Conservation (phyloP, 2,329 filamentous ascomycete species). For the Westerdykella ornata region DNA sequence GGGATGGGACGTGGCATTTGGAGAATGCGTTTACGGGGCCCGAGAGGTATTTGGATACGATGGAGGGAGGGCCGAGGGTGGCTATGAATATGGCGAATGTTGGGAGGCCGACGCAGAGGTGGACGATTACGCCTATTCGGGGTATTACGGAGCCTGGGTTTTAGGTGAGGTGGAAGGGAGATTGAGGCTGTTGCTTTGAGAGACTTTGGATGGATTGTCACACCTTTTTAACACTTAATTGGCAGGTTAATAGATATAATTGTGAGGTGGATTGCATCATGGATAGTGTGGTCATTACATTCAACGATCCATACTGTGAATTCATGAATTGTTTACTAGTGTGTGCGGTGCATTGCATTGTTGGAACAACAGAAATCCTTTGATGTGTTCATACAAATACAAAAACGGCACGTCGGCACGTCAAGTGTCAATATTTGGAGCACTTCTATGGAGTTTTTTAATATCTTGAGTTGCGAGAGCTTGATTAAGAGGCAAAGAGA, state of each 20-base stretch:
- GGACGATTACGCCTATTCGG: conserved; percentile 16
- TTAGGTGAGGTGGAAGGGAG: not conserved
- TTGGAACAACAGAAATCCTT: too few species aligned
- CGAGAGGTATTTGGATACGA: conserved; percentile 14
- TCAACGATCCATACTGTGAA: too few species aligned
- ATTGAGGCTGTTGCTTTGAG: too few species aligned
- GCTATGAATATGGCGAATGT: conserved; percentile 12
- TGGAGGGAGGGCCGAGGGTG: conserved; percentile 10
- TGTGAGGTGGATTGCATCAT: too few species aligned
- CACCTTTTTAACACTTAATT: too few species aligned
- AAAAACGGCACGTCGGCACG: too few species aligned
- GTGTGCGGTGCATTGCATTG: too few species aligned
- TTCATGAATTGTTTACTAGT: too few species aligned
- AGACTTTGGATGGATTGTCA: too few species aligned
- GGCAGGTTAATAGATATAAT: too few species aligned
- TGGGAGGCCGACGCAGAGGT: conserved; percentile 16
- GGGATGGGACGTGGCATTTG: conserved; percentile 18
- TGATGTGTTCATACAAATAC: too few species aligned
- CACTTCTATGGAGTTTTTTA: conserved; percentile 15
- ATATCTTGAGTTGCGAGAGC: conserved; percentile 4
- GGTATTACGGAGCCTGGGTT: conserved; percentile 13
- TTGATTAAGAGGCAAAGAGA: not conserved
- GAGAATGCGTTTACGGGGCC: conserved; percentile 14
- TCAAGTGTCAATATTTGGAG: conserved; percentile 1
- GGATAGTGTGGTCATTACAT: too few species aligned